A percentile compares a stretch with the other conserved stretches of the same genome.
Evolutionary conservation across 345 rosid species (phyloP).

Genomic region (Cardiospermum halicacabum): DNA sequence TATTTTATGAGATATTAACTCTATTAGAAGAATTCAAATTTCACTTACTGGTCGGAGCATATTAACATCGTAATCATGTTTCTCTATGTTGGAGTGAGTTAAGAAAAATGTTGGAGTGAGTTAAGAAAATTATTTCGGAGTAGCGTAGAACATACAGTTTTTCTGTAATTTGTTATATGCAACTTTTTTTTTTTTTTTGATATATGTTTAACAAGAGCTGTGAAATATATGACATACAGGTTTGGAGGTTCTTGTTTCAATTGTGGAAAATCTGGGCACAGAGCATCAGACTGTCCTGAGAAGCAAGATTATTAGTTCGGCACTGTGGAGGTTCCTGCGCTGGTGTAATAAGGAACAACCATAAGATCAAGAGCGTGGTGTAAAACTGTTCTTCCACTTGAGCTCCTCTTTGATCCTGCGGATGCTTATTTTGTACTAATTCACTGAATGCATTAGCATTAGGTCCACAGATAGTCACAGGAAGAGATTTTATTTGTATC

Average conservation of each 20-base stretch:
- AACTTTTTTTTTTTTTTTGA: too few relatives aligned
- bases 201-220: conserved; percentile 1
- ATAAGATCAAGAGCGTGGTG: conserved; percentile 26
- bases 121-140: too few relatives aligned
- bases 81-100: too few relatives aligned
- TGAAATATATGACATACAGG: conserved; percentile 31
- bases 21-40: background rate
- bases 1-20: background rate
- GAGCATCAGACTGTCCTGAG: conserved; percentile 82
- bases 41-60: background rate
- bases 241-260: conserved; percentile 86
- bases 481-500: conserved; percentile 4
- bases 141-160: too few relatives aligned
- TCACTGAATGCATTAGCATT: conserved; percentile 2
- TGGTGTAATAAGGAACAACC: conserved; percentile 56
- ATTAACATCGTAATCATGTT: background rate
- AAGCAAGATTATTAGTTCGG: conserved; percentile 37
- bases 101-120: too few relatives aligned
- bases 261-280: conserved; percentile 78
- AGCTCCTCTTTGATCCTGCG: background rate
- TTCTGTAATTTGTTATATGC: background rate
- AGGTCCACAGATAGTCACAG: conserved; percentile 2
- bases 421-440: background rate
- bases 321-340: conserved; percentile 64
- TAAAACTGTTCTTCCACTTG: background rate